These are phyloP conservation scores for Garcileccinum viscosum DNA, from an alignment of 1,284 basidiomycete genomes.

Conservation along the genomic window DNA sequence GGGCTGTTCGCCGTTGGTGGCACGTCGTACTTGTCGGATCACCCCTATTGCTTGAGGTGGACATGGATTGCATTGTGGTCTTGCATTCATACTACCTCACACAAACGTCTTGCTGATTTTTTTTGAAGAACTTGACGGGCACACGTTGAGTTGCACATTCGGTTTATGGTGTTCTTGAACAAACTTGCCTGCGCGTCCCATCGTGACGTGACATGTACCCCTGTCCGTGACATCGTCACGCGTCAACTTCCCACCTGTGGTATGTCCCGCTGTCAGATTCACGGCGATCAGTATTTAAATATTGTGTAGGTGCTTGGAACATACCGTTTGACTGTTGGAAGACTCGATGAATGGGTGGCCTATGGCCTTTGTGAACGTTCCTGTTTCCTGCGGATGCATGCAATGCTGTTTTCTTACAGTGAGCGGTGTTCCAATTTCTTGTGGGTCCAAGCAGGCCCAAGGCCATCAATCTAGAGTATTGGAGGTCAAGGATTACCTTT, in stretches of 20 bases:
- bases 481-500: conserved; percentile 11
- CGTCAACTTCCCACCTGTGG: conserved; percentile 22
- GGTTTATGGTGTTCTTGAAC: conserved; percentile 36
- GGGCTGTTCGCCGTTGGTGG: neutral
- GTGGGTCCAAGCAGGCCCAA: conserved; percentile 7
- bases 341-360: neutral
- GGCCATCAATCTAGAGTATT: conserved; percentile 7
- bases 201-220: conserved; percentile 38
- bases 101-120: conserved; percentile 30
- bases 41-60: conserved; percentile 19
- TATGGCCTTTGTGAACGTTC: neutral
- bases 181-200: conserved; percentile 35
- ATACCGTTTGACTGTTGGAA: conserved; percentile 8
- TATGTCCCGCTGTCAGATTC: conserved; percentile 3
- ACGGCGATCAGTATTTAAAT: conserved; percentile 5
- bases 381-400: neutral
- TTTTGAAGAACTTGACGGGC: conserved; percentile 33
- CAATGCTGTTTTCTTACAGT: neutral
- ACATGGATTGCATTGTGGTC: neutral
- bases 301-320: neutral
- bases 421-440: conserved; percentile 23
- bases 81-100: conserved; percentile 37
- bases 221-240: conserved; percentile 39
- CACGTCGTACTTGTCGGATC: conserved; percentile 6
- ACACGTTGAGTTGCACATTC: conserved; percentile 37